Conservation (phyloP, 2,329 filamentous ascomycete genomes). For the Fusarium zealandicum region DNA sequence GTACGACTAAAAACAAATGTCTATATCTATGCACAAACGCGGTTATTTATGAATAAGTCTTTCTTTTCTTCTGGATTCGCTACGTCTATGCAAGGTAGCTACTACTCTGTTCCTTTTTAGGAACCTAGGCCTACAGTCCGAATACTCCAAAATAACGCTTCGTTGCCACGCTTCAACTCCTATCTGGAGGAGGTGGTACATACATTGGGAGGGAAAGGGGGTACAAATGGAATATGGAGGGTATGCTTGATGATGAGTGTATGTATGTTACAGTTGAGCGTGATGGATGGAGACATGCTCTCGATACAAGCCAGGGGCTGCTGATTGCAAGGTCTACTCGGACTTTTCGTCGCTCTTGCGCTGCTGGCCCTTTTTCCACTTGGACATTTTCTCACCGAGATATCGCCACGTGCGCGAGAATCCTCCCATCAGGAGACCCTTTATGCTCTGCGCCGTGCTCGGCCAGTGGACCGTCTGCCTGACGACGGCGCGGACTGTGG, state of each 20-base stretch:
- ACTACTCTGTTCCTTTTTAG: constrained; percentile 5
- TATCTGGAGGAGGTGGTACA: neutral
- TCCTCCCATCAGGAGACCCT: constrained; percentile 83
- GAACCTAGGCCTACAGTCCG: constrained; percentile 4
- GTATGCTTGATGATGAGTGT: neutral
- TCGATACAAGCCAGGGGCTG: too few relatives aligned
- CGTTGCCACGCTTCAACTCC: neutral
- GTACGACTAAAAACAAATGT: constrained; percentile 16
- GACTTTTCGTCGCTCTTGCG: constrained; percentile 28
- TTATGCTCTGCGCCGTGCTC: constrained; percentile 85
- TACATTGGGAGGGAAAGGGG: neutral
- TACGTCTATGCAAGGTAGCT: constrained; percentile 15
- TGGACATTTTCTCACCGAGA: constrained; percentile 79
- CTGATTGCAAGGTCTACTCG: constrained; percentile 11
- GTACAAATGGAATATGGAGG: constrained; percentile 5
- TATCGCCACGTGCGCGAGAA: constrained; percentile 75
- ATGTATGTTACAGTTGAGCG: constrained; percentile 4
- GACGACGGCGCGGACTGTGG: constrained; percentile 78
- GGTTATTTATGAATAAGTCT: too few relatives aligned
- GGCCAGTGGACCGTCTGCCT: constrained; percentile 92
- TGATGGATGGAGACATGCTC: neutral
- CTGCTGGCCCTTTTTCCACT: constrained; percentile 60
- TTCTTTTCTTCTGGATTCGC: constrained; percentile 4
- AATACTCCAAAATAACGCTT: constrained; percentile 21
- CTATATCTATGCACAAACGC: neutral